Evolutionary conservation across 805 yeast species (phyloP), one percentile per base, ranked within the genome.

Genomic region (Candida hispaniensis): DNA sequence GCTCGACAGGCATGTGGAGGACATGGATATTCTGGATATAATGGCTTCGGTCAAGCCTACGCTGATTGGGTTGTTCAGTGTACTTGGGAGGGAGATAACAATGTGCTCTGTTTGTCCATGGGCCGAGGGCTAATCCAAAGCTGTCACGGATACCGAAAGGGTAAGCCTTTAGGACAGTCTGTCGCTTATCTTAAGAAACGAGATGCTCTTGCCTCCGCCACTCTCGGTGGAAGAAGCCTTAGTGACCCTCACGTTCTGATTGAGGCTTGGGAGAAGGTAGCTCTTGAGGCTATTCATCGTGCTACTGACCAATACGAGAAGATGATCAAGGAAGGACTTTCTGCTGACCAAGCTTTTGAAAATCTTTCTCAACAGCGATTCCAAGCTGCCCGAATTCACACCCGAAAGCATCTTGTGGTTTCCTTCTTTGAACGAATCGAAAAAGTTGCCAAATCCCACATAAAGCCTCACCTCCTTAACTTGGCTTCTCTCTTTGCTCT

Each of bases 71-170:
- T 80, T 10, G 95, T 86, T 25, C 95, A 86, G 61, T 85, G 94
- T 59, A 86, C 96, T 13, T 86, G 96, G 96, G 96, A 86, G 64
- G 96, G 96, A 56, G 96, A 86, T 59, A 86, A 86, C 64, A 85
- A 75, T 50, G 78, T 86, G 24, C 66, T 86, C 45, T 79, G 85
- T 2, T 73, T 82, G 59, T 77, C 83, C 36, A 72, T 82, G 41
- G 96, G 94, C 40, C 75, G 88, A 55, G 73, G 91, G 12, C 63
- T 77, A 25, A 62, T 75, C 43, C 78, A 71, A 55, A 58, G 61
- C 39, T 64, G 66, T 16, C 52, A 61, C 35, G 49, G 50, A 5
- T 43, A 60, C 24, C 57, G 60, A 34, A 55, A 60, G 38, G 70
- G 69, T 40, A 62, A 66, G 49, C 48, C 47, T 23, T 63, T 66